Base-by-base conservation (phyloP, 2,329 filamentous ascomycete species). In the Pyrenochaeta sp. region DNA sequence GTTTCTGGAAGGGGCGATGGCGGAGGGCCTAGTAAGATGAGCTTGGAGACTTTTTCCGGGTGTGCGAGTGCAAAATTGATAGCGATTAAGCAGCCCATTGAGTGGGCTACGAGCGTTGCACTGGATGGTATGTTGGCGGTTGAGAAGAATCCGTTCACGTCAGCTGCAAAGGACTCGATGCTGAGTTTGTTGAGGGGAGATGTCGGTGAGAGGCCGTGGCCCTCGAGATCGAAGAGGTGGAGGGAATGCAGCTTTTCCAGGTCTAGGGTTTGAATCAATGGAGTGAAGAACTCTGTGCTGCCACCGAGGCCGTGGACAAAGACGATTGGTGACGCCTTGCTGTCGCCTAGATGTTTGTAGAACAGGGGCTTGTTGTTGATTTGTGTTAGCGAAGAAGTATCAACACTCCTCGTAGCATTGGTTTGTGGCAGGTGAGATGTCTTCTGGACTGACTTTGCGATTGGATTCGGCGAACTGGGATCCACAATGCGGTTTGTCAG, bases 231-330 rank as follows among this genome's bases (percentile, higher is more conserved):
- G 56, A 82, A 81, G 0, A 85, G 66, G 57, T 84, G 80, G 5
- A 80, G 58, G 1, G 65, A 73, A 61, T 78, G 69, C 2, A 68
- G 64, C 12, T 70, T 59, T 4, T 62, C 54, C 9, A 79, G 72
- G 2, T 54, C 62, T 0, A 82, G 62, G 1, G 67, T 61, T 0
- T 74, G 59, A 27, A 84, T 74, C 6, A 86, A 66, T 0, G 85
- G 83, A 0, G 67, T 71, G 67, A 78, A 86, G 63, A 74, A 81
- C 3, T 80, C 77, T 2, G 74, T 74, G 1, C 77, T 82, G 2
- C 79, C 81, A 3, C 84, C 84, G 0, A 87, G 76, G 5, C 85
- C 85, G 59, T 87, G 85, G n/a, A 87, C 71, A 60, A 86, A 86
- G 25, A 86, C 70, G 6, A 84, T 69, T 0, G 77, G 65, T 2